Percentiles rank a stretch among this genome's conserved stretches.
Evolutionary conservation across 306 rosid species (phyloP).

Genomic region (Coriaria nepalensis): DNA sequence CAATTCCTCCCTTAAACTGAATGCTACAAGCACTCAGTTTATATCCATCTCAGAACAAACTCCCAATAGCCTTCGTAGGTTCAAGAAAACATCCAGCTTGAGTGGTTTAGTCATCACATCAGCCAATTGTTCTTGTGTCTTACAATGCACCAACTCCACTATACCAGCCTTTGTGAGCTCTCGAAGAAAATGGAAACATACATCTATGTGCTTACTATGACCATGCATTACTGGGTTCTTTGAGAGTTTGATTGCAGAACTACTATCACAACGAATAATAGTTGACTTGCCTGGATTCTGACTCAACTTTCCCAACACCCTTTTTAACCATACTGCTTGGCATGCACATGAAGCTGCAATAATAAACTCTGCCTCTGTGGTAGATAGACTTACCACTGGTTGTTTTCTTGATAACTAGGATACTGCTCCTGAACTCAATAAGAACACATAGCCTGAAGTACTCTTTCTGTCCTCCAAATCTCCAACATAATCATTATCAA

Average conservation of each 20-base stretch:
- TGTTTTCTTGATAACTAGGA: not conserved
- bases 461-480: not conserved
- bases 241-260: no score
- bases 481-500: no score
- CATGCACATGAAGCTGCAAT: not conserved
- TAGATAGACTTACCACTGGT: not conserved
- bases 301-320: not conserved
- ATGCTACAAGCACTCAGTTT: no score
- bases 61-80: no score
- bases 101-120: no score
- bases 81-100: no score
- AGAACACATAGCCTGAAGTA: not conserved
- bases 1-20: no score
- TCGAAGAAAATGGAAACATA: not conserved
- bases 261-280: not conserved
- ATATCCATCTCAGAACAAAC: no score
- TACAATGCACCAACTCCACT: not conserved
- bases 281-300: not conserved
- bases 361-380: not conserved
- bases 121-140: not conserved
- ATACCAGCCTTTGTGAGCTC: not conserved
- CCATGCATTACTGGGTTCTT: not conserved
- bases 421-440: not conserved
- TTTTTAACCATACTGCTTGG: not conserved
- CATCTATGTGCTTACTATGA: not conserved